Conservation (phyloP, 306 rosid genomes). For the Prunus armeniaca region DNA sequence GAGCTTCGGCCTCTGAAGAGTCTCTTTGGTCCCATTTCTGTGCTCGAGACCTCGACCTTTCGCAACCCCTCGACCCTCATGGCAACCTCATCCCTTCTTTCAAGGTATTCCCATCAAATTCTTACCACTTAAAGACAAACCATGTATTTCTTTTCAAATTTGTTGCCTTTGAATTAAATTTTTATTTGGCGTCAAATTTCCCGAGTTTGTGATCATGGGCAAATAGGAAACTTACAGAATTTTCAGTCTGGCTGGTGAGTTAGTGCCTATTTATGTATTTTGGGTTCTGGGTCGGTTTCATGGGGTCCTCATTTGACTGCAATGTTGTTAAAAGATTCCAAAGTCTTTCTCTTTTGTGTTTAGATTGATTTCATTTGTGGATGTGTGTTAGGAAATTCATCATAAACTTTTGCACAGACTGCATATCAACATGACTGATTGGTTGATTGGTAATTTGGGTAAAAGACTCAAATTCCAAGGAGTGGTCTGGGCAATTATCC, state of each 20-base stretch:
- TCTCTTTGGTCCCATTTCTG: conserved; percentile 64
- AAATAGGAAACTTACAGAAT: background rate
- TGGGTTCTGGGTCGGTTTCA: conserved; percentile 1
- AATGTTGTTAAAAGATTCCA: background rate
- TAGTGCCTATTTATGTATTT: background rate
- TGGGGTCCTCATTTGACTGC: background rate
- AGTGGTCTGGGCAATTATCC: background rate
- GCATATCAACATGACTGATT: background rate
- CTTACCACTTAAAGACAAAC: too few species aligned
- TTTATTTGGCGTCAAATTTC: background rate
- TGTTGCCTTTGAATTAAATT: background rate
- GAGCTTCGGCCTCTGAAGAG: conserved; percentile 61
- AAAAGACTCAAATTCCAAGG: background rate
- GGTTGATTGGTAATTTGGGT: background rate
- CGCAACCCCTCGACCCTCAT: conserved; percentile 49
- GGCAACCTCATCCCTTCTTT: conserved; percentile 65
- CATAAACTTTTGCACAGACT: background rate
- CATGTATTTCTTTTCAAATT: too few species aligned
- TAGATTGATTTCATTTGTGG: background rate
- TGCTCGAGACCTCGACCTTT: conserved; percentile 48
- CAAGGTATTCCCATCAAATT: conserved; percentile 39
- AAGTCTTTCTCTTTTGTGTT: background rate
- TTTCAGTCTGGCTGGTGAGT: background rate
- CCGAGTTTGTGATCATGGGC: background rate
- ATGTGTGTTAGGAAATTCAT: background rate